Base-by-base conservation (phyloP, 805 yeast species). In the Candida sithepensis region DNA sequence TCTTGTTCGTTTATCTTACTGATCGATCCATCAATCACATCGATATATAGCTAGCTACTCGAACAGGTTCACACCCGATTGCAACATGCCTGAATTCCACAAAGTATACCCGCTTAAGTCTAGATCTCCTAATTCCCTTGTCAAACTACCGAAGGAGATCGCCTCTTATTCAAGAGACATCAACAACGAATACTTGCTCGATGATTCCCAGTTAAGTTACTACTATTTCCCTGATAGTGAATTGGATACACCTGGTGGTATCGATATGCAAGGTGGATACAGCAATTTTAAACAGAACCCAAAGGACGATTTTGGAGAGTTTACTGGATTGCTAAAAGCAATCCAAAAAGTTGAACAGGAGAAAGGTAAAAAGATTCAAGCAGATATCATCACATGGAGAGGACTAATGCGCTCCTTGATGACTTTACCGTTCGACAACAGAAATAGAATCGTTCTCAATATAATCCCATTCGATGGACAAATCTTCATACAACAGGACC, bases 61-160 rank as follows among this genome's bases (percentile, higher is more conserved):
- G 30, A 8, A 12, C 8, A 26, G 30, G 8, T 26, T 12, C 12
- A 26, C 10, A 26, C 8, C 8, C 12, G 12, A 26, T 26, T 12
- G 12, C 12, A 26, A 8, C 14, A 30, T 30, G 34, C 34, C 34
- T 12, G 34, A 30, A 14, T 14, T 30, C 14, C 14, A 30, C 38
- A 60, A 60, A 39, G 61, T 58, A 21, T 58, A 52, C 49, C 77
- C 79, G 2, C 54, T 75, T 30, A 61, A 62, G 43, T 69, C 78
- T 10, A 69, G 86, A 48, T 77, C 88, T 0, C 72, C 77, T 26
- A 76, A 84, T 9, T 81, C 92, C 0, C 79, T 88, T 2, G 72
- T 91, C 45, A 83, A 84, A 58, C 95, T 89, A 64, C 98, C 99
- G 2, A 85, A 84, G 54, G 97, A 94, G 65, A 55, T 92, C 2